Conservation (phyloP, 768 basidiomycete genomes). For the Amanita muscaria region DNA sequence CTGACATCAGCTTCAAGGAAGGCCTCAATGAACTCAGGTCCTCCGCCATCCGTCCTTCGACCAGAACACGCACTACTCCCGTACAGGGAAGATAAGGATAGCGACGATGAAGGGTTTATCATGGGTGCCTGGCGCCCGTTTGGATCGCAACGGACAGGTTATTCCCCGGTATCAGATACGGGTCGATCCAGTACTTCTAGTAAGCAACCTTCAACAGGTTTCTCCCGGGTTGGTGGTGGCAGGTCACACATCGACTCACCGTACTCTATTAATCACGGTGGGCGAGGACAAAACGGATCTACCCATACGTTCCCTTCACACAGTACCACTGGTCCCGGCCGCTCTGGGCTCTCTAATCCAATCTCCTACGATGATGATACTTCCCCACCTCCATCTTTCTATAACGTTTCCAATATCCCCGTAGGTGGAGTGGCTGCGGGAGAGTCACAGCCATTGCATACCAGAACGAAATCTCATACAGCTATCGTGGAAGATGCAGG, state of each 20-base stretch:
- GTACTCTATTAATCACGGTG: slow-evolving; percentile 59
- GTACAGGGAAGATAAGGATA: slow-evolving; percentile 74
- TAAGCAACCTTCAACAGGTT: slow-evolving; percentile 44
- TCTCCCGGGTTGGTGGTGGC: slow-evolving; percentile 83
- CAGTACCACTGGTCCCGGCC: slow-evolving; percentile 13
- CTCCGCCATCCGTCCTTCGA: slow-evolving; percentile 63
- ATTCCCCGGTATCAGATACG: slow-evolving; percentile 34
- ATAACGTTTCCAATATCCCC: slow-evolving; percentile 28
- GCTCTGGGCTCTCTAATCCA: slow-evolving; percentile 6
- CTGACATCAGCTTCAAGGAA: slow-evolving; percentile 31
- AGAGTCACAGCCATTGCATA: slow-evolving; percentile 57
- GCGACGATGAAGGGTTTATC: slow-evolving; percentile 79
- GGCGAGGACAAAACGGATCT: slow-evolving; percentile 21
- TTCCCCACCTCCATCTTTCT: slow-evolving; percentile 43
- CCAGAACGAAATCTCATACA: slow-evolving; percentile 73
- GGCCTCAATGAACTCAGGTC: slow-evolving; percentile 46
- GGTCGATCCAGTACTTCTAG: slow-evolving; percentile 9
- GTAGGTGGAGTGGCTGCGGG: slow-evolving; percentile 41
- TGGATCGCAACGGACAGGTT: slow-evolving; percentile 36
- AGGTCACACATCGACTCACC: slow-evolving; percentile 79
- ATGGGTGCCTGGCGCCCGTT: slow-evolving; percentile 93
- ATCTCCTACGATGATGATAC: slow-evolving; percentile 30
- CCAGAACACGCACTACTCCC: slow-evolving; percentile 74
- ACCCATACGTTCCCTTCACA: slow-evolving; percentile 60
- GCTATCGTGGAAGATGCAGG: slow-evolving; percentile 70